A percentile compares a stretch with the other conserved stretches of the same genome.
These are phyloP conservation scores for Astragalus membranaceus DNA, from an alignment of 306 rosid genomes.

Conservation along the genomic window DNA sequence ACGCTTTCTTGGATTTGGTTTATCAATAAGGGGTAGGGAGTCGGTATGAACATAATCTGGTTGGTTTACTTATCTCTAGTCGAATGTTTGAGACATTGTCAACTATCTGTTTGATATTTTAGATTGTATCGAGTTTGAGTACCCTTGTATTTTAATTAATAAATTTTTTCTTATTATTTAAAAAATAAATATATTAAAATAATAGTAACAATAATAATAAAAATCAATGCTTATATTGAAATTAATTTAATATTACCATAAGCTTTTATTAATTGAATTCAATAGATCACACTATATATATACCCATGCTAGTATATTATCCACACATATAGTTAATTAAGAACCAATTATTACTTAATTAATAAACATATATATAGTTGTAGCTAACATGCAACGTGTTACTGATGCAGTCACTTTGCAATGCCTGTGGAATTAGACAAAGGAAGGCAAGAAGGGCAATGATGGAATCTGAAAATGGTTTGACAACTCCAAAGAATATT, in stretches of 20 bases:
- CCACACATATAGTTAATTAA: not conserved
- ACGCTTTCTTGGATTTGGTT: no score
- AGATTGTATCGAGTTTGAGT: no score
- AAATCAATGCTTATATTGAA: no score
- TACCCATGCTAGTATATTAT: not conserved
- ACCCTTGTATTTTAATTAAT: no score
- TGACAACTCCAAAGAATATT: not conserved
- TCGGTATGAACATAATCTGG: no score
- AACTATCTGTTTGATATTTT: no score
- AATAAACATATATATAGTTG: not conserved
- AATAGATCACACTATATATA: not conserved
- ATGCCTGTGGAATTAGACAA: conserved; percentile 88
- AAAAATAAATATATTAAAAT: no score
- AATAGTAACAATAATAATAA: no score
- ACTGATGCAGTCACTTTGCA: conserved; percentile 77
- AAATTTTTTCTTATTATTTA: no score
- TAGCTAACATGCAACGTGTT: conserved; percentile 10
- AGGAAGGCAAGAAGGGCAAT: conserved; percentile 80
- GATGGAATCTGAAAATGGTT: conserved; percentile 48
- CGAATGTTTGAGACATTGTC: no score
- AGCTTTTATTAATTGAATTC: not conserved
- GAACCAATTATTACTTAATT: not conserved
- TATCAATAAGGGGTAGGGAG: no score
- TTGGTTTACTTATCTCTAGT: no score
- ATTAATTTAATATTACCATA: not conserved